Evolutionary conservation across 306 rosid species (phyloP), one percentile per base, ranked within the genome.

Genomic region (Dalbergia cochinchinensis): DNA sequence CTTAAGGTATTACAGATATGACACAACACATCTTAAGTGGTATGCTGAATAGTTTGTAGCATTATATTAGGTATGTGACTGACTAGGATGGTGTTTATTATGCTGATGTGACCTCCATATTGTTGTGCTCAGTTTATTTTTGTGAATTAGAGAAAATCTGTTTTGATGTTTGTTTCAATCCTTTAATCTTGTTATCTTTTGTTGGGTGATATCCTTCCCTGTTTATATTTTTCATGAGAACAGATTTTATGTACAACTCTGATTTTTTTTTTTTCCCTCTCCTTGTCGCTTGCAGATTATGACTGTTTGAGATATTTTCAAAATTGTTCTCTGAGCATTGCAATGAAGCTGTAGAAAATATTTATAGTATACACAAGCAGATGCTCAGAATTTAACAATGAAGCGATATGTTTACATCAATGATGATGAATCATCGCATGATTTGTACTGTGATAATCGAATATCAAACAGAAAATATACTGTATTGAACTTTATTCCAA

Each of bases 381-480:
- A 73, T 73, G 80, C 92, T 79, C 90, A 73, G 59, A 73, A 64
- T 78, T 83, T 73, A 22, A 84, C 73, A 76, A 95, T 95, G 99
- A 95, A 93, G 96, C 94, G 97, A 20, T 89, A 65, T 53, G 91
- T 93, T 76, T 93, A 93, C 85, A 90, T 95, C 82, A 90, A 93
- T 10, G 98, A 95, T 20, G 96, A 91, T 42, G 98, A 91, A 73
- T 86, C 94, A 33, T 82, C 94, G 7, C 87, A 66, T 7, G 85
- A 78, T 78, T 69, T 89, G 12, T 90, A 89, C 86, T 88, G 96
- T 37, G 98, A 86, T 81, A 95, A 95, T 82, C 89, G 97, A 39
- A 90, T 95, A 76, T 95, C 99, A 1, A 95, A 95, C 82, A 84
- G 93, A 55, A 95, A 95, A 83, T 95, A 95, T 78, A 95, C 97